phyloP scores from a whole-genome alignment of 768 basidiomycete genomes.

The Tylopilus sp. region DNA sequence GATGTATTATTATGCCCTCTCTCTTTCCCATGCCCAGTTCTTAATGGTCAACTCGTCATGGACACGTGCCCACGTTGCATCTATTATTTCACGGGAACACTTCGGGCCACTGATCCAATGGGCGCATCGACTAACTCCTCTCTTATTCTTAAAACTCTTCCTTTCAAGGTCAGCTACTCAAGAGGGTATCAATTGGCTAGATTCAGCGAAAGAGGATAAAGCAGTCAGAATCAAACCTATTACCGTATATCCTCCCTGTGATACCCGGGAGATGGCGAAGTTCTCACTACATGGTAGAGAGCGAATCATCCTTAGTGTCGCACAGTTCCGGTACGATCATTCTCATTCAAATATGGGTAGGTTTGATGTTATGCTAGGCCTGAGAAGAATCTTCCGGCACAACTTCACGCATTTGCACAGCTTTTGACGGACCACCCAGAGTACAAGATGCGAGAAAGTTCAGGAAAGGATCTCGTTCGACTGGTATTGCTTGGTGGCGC shows the following conservation, averaged over 20 bases:
- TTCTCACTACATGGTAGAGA: constrained; percentile 55
- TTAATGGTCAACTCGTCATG: constrained; percentile 95
- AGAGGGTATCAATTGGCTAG: not conserved
- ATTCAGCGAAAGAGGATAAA: not conserved
- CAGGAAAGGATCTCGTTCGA: constrained; percentile 36
- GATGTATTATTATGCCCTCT: constrained; percentile 77
- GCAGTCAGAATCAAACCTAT: constrained; percentile 8
- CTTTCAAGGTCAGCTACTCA: constrained; percentile 7
- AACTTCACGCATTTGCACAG: constrained; percentile 64
- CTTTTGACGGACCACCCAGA: constrained; percentile 61
- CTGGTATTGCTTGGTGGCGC: constrained; percentile 83
- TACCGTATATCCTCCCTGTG: constrained; percentile 91
- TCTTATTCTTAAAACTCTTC: constrained; percentile 35
- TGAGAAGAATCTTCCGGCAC: constrained; percentile 89
- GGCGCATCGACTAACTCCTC: constrained; percentile 41
- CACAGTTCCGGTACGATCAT: constrained; percentile 79
- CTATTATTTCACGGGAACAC: constrained; percentile 54
- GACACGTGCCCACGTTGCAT: constrained; percentile 83
- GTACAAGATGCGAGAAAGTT: constrained; percentile 32
- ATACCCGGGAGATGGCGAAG: constrained; percentile 65
- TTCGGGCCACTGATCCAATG: constrained; percentile 48
- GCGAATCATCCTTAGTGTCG: constrained; percentile 76
- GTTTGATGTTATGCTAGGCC: constrained; percentile 48
- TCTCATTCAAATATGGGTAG: too few species aligned
- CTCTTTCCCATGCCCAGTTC: constrained; percentile 70